phyloP scores from a whole-genome alignment of 257 asterid genomes.

The Misopates orontium region DNA sequence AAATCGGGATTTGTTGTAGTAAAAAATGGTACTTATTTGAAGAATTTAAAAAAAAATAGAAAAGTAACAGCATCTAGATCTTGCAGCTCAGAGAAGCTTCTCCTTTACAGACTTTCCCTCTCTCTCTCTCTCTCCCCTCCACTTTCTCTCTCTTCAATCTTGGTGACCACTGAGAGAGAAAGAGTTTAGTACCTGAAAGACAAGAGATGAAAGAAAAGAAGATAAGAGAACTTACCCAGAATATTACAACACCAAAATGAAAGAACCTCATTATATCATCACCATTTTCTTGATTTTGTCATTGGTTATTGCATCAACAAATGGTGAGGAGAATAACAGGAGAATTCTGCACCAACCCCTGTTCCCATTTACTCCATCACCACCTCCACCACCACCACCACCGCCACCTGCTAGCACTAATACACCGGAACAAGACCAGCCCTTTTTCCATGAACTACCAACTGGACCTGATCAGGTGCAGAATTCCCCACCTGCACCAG shows the following conservation, averaged over 20 bases:
- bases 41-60: constrained; percentile 6
- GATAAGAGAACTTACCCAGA: constrained; percentile 28
- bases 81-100: constrained; percentile 49
- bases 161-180: constrained; percentile 23
- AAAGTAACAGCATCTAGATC: constrained; percentile 42
- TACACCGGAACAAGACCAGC: constrained; percentile 68
- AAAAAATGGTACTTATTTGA: neutral
- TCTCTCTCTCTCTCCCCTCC: neutral
- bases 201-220: constrained; percentile 44
- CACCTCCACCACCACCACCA: constrained; percentile 52
- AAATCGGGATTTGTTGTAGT: neutral
- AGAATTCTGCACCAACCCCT: constrained; percentile 88
- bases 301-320: neutral
- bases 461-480: constrained; percentile 50
- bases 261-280: constrained; percentile 27
- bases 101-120: constrained; percentile 26
- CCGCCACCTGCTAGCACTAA: constrained; percentile 36
- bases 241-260: constrained; percentile 39
- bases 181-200: constrained; percentile 15
- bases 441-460: constrained; percentile 87
- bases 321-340: constrained; percentile 33
- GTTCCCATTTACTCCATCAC: constrained; percentile 54
- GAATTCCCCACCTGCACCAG: constrained; percentile 45
- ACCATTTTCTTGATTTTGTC: constrained; percentile 18
- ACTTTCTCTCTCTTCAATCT: constrained; percentile 28